These are phyloP conservation scores for Trichoderma gracile DNA, from an alignment of 2,329 filamentous ascomycete species.

Conservation along the genomic window DNA sequence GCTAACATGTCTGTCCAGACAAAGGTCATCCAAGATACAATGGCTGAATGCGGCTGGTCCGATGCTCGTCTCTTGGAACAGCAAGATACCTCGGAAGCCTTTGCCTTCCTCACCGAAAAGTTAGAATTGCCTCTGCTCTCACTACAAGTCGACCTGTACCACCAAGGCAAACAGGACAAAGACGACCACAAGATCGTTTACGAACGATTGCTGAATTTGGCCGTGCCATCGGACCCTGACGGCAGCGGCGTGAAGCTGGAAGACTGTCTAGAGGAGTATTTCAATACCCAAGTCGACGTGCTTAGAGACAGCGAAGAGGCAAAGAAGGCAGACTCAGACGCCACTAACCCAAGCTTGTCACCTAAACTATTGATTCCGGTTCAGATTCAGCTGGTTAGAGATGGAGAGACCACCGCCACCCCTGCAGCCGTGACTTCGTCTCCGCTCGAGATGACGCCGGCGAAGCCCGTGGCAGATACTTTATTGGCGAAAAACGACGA, in stretches of 20 bases:
- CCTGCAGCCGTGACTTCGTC: slow-evolving; percentile 40
- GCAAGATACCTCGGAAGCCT: slow-evolving; percentile 94
- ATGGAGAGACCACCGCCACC: slow-evolving; percentile 36
- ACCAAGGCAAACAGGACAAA: slow-evolving; percentile 79
- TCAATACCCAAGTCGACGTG: slow-evolving; percentile 91
- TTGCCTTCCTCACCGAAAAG: slow-evolving; percentile 89
- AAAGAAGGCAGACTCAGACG: slow-evolving; percentile 43
- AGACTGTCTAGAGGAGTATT: slow-evolving; percentile 90
- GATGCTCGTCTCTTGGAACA: slow-evolving; percentile 77
- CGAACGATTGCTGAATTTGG: slow-evolving; percentile 85
- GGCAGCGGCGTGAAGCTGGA: slow-evolving; percentile 76
- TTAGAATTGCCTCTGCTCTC: slow-evolving; percentile 85
- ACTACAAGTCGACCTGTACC: slow-evolving; percentile 91
- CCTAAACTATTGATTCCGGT: slow-evolving; percentile 36
- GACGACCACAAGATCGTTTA: slow-evolving; percentile 96
- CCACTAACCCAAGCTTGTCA: slow-evolving; percentile 31
- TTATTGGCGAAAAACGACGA: slow-evolving; percentile 9
- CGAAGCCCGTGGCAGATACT: slow-evolving; percentile 19
- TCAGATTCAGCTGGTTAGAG: slow-evolving; percentile 40
- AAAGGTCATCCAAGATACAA: slow-evolving; percentile 74
- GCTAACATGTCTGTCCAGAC: slow-evolving; percentile 55
- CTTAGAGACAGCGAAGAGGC: slow-evolving; percentile 67
- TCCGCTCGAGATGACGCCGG: slow-evolving; percentile 36
- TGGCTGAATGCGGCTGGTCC: slow-evolving; percentile 85
- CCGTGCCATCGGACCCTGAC: slow-evolving; percentile 75